Percentiles rank a stretch among this genome's conserved stretches.
Conservation (phyloP, 306 rosid species). For the Chamaecrista fasciculata region DNA sequence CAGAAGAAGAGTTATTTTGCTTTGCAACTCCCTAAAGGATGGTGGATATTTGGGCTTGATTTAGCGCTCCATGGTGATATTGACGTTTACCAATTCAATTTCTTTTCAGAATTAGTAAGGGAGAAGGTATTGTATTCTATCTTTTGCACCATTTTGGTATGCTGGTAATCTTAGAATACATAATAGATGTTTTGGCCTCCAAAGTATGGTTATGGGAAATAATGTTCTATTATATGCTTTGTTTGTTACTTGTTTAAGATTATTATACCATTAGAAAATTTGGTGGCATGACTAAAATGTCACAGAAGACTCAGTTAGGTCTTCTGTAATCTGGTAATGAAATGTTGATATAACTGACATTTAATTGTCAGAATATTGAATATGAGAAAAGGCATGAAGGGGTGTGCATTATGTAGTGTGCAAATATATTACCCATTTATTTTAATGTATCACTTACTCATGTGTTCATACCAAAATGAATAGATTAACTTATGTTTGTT, state of each 20-base stretch:
- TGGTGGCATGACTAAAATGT: background rate
- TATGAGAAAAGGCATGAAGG: too few relatives aligned
- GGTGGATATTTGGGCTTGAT: conserved; percentile 99
- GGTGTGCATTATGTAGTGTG: too few relatives aligned
- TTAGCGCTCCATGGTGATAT: conserved; percentile 91
- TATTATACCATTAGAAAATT: background rate
- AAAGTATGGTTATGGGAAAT: background rate
- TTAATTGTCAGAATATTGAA: too few relatives aligned
- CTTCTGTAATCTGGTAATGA: background rate
- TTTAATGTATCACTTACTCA: too few relatives aligned
- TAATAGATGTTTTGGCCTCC: background rate
- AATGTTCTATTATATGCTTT: background rate
- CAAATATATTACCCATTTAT: too few relatives aligned
- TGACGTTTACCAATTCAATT: conserved; percentile 97
- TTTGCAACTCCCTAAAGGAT: conserved; percentile 84
- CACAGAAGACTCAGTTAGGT: background rate
- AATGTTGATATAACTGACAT: background rate
- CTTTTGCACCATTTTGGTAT: conserved; percentile 6
- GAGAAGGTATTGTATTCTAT: conserved; percentile 60
- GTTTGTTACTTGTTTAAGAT: background rate
- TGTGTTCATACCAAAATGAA: too few relatives aligned
- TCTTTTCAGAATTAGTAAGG: conserved; percentile 71
- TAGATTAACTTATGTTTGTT: background rate
- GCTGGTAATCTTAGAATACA: background rate
- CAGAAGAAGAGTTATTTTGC: conserved; percentile 98